A percentile compares a stretch with the other conserved stretches of the same genome.
Conservation (phyloP, 1,284 basidiomycete species). For the Cutaneotrichosporon spelunceum region DNA sequence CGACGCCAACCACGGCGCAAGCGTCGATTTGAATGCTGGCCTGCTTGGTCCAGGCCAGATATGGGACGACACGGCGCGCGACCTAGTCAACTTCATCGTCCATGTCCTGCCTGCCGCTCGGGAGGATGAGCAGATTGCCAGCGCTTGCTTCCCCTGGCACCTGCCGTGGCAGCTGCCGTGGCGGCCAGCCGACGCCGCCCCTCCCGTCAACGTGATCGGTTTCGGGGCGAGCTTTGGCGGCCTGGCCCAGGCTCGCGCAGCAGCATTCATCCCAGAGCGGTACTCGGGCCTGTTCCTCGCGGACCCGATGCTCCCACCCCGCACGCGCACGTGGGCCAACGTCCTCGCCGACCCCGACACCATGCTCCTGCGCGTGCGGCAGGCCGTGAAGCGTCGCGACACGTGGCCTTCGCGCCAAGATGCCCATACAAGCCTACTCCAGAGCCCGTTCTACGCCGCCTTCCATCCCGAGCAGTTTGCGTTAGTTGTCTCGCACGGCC, state of each 20-base stretch:
- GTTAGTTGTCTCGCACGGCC: constrained; percentile 64
- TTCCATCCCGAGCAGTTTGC: constrained; percentile 32
- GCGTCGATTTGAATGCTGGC: constrained; percentile 62
- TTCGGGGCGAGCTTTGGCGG: constrained; percentile 72
- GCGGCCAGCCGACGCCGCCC: constrained; percentile 9
- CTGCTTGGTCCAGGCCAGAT: constrained; percentile 51
- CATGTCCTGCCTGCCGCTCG: constrained; percentile 48
- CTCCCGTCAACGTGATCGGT: constrained; percentile 5
- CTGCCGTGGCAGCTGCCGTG: constrained; percentile 14
- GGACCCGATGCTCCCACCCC: constrained; percentile 53
- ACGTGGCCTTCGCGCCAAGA: constrained; percentile 7
- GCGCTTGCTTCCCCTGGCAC: not conserved
- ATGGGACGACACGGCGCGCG: constrained; percentile 51
- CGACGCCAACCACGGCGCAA: constrained; percentile 70
- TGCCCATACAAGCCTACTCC: constrained; percentile 3
- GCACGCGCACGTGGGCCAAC: not conserved
- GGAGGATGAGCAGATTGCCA: not conserved
- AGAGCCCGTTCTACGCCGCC: constrained; percentile 8
- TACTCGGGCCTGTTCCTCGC: constrained; percentile 57
- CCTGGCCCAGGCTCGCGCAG: constrained; percentile 5
- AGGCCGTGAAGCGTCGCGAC: constrained; percentile 19
- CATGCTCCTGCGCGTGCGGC: constrained; percentile 8
- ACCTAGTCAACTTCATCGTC: constrained; percentile 50
- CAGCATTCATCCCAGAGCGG: constrained; percentile 8
- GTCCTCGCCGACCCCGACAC: not conserved